Conservation (phyloP, 2,329 filamentous ascomycete species). For the Zalaria obscura region DNA sequence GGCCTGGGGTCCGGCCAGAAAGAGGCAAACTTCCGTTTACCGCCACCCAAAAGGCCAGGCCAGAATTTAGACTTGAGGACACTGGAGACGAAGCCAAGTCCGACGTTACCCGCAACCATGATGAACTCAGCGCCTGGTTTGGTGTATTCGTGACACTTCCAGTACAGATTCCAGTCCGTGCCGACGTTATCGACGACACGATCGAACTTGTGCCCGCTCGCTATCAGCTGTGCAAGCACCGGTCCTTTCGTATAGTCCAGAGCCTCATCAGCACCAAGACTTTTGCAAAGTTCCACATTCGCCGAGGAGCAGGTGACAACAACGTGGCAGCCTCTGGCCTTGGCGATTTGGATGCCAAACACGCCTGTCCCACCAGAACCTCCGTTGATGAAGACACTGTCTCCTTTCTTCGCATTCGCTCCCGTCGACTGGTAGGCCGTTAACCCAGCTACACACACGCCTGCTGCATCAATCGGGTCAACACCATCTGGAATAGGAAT, state of each 20-base stretch:
- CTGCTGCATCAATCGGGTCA: conserved; percentile 20
- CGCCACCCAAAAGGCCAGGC: conserved; percentile 37
- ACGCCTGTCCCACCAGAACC: conserved; percentile 48
- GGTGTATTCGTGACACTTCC: conserved; percentile 36
- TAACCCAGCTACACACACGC: conserved; percentile 21
- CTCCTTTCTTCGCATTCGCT: conserved; percentile 22
- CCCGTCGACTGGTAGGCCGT: conserved; percentile 25
- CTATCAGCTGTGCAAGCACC: conserved; percentile 31
- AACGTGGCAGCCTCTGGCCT: conserved; percentile 44
- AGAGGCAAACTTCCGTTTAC: conserved; percentile 29
- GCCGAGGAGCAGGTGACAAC: conserved; percentile 42
- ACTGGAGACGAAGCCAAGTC: conserved; percentile 16
- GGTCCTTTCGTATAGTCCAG: conserved; percentile 43
- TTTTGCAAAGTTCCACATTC: conserved; percentile 43
- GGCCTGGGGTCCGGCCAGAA: conserved; percentile 21
- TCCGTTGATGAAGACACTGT: conserved; percentile 50
- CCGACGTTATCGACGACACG: conserved; percentile 47
- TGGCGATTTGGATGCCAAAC: conserved; percentile 50
- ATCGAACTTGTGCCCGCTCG: conserved; percentile 32
- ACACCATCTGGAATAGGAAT: conserved; percentile 21
- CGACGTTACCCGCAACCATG: conserved; percentile 28
- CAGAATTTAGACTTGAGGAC: conserved; percentile 24
- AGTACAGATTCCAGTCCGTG: conserved; percentile 35
- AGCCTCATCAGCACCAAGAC: conserved; percentile 48
- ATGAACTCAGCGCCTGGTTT: conserved; percentile 35